Conservation (phyloP, 441 rosid species). For the Cnidoscolus chayamansa region DNA sequence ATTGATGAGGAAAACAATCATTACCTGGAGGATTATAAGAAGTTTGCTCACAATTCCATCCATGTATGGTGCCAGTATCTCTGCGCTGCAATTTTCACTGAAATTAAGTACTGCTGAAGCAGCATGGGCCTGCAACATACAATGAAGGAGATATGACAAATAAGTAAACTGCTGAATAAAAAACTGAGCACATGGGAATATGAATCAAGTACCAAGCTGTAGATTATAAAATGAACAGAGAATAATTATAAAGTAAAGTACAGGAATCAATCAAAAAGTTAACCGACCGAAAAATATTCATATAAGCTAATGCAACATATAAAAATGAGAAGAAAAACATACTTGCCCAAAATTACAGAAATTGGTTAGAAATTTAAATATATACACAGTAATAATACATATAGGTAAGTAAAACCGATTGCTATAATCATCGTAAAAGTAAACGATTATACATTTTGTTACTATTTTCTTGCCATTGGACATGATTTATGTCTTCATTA, state of each 20-base stretch:
- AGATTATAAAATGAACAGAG: neutral
- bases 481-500: neutral
- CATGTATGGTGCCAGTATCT: conserved; percentile 70
- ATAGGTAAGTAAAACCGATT: neutral
- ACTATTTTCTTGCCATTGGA: neutral
- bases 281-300: neutral
- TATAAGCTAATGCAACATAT: neutral
- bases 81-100: conserved; percentile 89
- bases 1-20: conserved; percentile 9
- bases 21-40: conserved; percentile 78
- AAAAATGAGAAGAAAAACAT: neutral
- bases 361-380: neutral
- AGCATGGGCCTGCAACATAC: conserved; percentile 70
- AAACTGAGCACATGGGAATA: neutral
- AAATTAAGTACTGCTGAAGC: conserved; percentile 93
- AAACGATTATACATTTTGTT: neutral
- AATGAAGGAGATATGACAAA: neutral
- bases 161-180: neutral
- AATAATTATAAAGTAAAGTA: neutral
- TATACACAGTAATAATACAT: no score
- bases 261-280: neutral
- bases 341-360: neutral
- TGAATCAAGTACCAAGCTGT: neutral
- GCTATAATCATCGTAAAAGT: neutral
- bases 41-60: conserved; percentile 84